Evolutionary conservation across 2,329 filamentous ascomycete genomes (phyloP).

Genomic region (Pochonia chlamydosporia): DNA sequence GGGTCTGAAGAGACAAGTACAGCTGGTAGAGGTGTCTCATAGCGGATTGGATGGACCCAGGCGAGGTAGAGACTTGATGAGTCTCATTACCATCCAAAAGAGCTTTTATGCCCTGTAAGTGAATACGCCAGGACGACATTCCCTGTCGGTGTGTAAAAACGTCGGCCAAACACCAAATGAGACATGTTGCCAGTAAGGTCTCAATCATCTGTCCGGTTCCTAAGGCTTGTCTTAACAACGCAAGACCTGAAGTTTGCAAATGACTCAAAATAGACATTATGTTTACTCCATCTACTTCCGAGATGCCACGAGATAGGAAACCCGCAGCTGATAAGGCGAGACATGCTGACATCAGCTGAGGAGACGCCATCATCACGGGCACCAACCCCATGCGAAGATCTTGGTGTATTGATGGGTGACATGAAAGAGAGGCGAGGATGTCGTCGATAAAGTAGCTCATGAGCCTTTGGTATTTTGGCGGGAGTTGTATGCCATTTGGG

Average conservation of each 20-base stretch:
- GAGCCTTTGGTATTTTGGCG: constrained; percentile 15
- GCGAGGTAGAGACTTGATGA: neutral
- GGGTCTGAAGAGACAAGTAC: constrained; percentile 20
- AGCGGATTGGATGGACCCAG: constrained; percentile 10
- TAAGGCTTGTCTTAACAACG: constrained; percentile 17
- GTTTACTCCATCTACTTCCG: constrained; percentile 16
- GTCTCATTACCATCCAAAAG: constrained; percentile 10
- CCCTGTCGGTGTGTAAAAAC: constrained; percentile 18
- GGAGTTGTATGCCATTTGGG: constrained; percentile 17
- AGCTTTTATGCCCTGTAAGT: constrained; percentile 20
- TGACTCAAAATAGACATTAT: constrained; percentile 16
- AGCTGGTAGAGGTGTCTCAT: constrained; percentile 22
- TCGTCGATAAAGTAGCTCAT: constrained; percentile 19
- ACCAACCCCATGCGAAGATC: constrained; percentile 19
- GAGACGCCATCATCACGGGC: constrained; percentile 18
- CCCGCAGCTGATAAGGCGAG: constrained; percentile 20
- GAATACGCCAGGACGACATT: constrained; percentile 17
- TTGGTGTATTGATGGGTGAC: constrained; percentile 19
- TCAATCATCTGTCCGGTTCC: constrained; percentile 17
- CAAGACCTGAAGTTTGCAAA: constrained; percentile 17
- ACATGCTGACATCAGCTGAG: constrained; percentile 20
- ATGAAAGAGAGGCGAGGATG: constrained; percentile 19
- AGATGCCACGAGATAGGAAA: constrained; percentile 16
- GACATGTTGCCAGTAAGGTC: constrained; percentile 18
- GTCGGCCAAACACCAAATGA: constrained; percentile 23